Conservation (phyloP, 345 rosid genomes). For the Carallia brachiata region DNA sequence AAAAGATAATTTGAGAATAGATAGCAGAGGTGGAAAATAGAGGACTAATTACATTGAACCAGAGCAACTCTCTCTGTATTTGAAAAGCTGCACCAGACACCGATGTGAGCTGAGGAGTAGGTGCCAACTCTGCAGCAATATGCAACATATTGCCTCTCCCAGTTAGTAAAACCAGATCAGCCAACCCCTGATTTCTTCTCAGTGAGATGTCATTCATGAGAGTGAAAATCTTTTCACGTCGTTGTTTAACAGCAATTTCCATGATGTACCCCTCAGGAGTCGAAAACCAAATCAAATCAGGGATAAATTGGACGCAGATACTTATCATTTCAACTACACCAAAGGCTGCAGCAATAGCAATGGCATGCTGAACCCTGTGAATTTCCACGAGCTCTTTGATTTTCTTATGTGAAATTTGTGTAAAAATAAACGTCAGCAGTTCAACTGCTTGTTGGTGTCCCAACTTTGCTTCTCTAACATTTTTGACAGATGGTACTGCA, state of each 20-base stretch:
- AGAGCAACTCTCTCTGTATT: conserved; percentile 17
- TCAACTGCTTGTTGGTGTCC: too few relatives aligned
- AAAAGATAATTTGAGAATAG: background rate
- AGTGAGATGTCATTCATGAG: conserved; percentile 18
- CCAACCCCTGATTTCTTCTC: conserved; percentile 9
- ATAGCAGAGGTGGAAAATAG: background rate
- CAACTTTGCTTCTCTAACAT: too few relatives aligned
- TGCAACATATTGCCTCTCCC: conserved; percentile 12
- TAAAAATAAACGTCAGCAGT: too few relatives aligned
- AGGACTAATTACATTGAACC: conserved; percentile 15
- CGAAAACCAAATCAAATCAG: too few relatives aligned
- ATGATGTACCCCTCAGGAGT: conserved; percentile 3
- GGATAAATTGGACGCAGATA: too few relatives aligned
- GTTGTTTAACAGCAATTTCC: conserved; percentile 20
- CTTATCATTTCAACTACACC: too few relatives aligned
- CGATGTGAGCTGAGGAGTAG: conserved; percentile 3
- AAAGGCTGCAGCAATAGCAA: too few relatives aligned
- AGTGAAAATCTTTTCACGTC: conserved; percentile 20
- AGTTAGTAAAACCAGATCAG: background rate
- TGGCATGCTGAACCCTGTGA: too few relatives aligned
- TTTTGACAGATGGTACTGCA: too few relatives aligned
- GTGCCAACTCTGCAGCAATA: conserved; percentile 16
- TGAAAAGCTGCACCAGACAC: conserved; percentile 28
- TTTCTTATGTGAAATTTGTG: too few relatives aligned
- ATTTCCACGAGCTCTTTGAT: too few relatives aligned